Base-by-base conservation (phyloP, 305 asterid genomes). In the Solanum aculeatissimum region DNA sequence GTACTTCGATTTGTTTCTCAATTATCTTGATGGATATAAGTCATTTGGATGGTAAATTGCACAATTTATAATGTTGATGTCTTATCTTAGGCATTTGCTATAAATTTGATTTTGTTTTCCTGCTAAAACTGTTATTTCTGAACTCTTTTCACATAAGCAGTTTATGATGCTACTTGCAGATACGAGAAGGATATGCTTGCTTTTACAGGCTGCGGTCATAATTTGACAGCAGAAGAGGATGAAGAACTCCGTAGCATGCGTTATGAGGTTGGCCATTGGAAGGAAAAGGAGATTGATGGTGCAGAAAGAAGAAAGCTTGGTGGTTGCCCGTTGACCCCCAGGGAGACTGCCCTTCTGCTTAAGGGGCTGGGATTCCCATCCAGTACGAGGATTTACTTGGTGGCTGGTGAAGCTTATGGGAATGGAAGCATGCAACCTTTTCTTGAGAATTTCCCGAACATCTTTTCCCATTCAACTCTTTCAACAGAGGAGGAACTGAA, bases 161-260 rank as follows among this genome's bases (percentile, higher is more conserved):
- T 82, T 72, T 18, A 27, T 27, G 83, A 11, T 77, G 89, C 84
- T 85, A 82, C 74, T 83, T 89, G 91, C 94, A 96, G 99, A 90
- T 96, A 93, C 71, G 99, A 95, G 92, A 97, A 97, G 91, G 98
- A 97, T 90, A 97, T 97, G 99, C 98, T 97, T 62, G 97, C 99
- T 83, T 97, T 97, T 88, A 97, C 98, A 13, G 99, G 99, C 77
- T 97, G 99, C 92, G 92, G 98, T 93, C 97, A 97, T 88, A 95
- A 93, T 88, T 89, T 97, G 90, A 95, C 97, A 14, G 83, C 85
- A n/a, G 96, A 91, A 88, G 99, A 97, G 90, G 98, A 92, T 21
- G 94, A 92, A 5, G 99, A 97, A 85, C 97, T 97, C 84, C 91
- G 88, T 1, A 92, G 83, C 85, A 95, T 97, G 99, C 91, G 99